These are phyloP conservation scores for Teunomyces gatunensis DNA, from an alignment of 805 yeast genomes.

Conservation along the genomic window DNA sequence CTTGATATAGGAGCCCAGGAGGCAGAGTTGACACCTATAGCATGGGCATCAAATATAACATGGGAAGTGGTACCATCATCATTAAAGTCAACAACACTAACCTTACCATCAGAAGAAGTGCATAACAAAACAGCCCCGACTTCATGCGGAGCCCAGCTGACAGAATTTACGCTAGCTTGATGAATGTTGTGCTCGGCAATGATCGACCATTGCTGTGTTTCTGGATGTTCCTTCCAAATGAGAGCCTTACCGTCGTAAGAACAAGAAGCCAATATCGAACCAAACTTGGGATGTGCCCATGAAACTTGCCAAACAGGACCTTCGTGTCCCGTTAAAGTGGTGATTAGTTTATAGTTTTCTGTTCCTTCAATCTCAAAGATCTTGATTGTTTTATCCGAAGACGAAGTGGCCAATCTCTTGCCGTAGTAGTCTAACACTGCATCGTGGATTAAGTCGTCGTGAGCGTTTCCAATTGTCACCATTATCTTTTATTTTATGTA, in stretches of 20 bases:
- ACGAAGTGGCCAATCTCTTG: slow-evolving; percentile 90
- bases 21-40: slow-evolving; percentile 91
- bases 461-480: slow-evolving; percentile 91
- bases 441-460: slow-evolving; percentile 91
- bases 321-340: slow-evolving; percentile 88
- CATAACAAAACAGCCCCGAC: slow-evolving; percentile 89
- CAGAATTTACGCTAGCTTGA: slow-evolving; percentile 91
- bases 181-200: slow-evolving; percentile 86
- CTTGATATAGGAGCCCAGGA: slow-evolving; percentile 80
- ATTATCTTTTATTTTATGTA: slow-evolving; percentile 17
- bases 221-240: slow-evolving; percentile 85
- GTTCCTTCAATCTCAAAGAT: slow-evolving; percentile 85
- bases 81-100: slow-evolving; percentile 85
- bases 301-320: slow-evolving; percentile 99
- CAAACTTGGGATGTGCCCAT: slow-evolving; percentile 99
- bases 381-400: slow-evolving; percentile 94
- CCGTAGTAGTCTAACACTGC: slow-evolving; percentile 98
- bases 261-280: slow-evolving; percentile 89
- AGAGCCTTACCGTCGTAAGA: slow-evolving; percentile 94
- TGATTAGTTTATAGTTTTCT: slow-evolving; percentile 74
- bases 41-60: slow-evolving; percentile 72
- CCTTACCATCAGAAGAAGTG: slow-evolving; percentile 90
- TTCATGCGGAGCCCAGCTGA: slow-evolving; percentile 97
- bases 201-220: slow-evolving; percentile 80
- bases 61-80: slow-evolving; percentile 81